Evolutionary conservation across 495 filamentous ascomycete genomes (phyloP).

Genomic region (Jackrogersella minutella): DNA sequence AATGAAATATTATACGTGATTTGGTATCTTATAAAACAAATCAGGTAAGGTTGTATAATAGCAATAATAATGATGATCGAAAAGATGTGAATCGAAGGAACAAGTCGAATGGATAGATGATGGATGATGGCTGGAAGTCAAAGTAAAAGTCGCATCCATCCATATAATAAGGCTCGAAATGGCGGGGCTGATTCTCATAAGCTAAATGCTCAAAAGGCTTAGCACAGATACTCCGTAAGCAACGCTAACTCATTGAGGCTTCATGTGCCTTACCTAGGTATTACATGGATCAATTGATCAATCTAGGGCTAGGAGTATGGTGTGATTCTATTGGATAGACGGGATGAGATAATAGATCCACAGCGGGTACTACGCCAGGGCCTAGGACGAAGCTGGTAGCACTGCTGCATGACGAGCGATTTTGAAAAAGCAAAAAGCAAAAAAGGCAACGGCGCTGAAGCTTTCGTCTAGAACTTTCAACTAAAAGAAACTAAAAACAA

Average conservation of each 20-base stretch:
- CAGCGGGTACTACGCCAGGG: neutral
- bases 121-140: too few relatives aligned
- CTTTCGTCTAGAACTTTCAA: too few relatives aligned
- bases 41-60: too few relatives aligned
- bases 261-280: neutral
- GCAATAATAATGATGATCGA: too few relatives aligned
- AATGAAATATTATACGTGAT: too few relatives aligned
- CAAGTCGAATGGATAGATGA: too few relatives aligned
- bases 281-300: conserved; percentile 1
- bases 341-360: conserved; percentile 17
- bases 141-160: too few relatives aligned
- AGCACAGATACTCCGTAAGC: conserved; percentile 18
- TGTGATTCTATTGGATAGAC: conserved; percentile 14
- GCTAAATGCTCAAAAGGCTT: conserved; percentile 12
- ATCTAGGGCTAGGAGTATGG: too few relatives aligned
- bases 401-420: too few relatives aligned
- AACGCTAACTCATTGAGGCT: conserved; percentile 10
- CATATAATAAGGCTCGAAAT: neutral
- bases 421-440: neutral
- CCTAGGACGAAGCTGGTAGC: neutral
- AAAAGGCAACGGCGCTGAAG: conserved; percentile 4
- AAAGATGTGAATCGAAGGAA: too few relatives aligned
- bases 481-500: too few relatives aligned
- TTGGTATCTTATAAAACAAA: too few relatives aligned
- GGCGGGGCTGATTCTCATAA: neutral